These are phyloP conservation scores for Chrysoporthe puriensis DNA, from an alignment of 2,329 filamentous ascomycete species.

Conservation along the genomic window DNA sequence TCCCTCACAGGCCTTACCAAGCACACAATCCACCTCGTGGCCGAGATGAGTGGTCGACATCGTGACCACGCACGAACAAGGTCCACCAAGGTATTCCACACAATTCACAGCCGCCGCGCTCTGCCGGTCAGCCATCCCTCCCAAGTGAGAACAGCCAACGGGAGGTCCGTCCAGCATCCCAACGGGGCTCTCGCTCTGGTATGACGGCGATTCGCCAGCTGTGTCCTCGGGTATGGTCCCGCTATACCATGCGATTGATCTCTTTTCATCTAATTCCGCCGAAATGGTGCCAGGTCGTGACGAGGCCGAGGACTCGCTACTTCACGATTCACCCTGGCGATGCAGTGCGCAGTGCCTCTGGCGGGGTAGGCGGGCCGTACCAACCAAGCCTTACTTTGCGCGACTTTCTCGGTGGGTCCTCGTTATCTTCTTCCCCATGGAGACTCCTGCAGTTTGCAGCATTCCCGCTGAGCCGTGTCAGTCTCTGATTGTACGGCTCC, in stretches of 20 bases:
- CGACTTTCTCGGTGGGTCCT: conserved; percentile 12
- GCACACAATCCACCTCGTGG: background rate
- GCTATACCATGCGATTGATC: background rate
- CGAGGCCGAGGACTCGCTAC: background rate
- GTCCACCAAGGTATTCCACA: background rate
- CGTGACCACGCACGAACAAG: background rate
- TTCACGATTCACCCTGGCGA: background rate
- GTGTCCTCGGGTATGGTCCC: background rate
- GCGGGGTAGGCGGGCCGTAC: conserved; percentile 23
- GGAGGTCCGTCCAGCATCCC: background rate
- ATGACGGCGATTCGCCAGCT: background rate
- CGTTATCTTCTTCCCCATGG: conserved; percentile 16
- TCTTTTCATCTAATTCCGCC: background rate
- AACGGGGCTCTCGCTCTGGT: background rate
- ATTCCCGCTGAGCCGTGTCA: conserved; percentile 20
- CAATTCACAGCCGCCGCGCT: background rate
- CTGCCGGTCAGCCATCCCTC: background rate
- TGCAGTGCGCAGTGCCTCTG: conserved; percentile 2
- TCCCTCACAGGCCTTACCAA: background rate
- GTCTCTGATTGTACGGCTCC: conserved; percentile 21
- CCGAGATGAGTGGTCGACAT: background rate
- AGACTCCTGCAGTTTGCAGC: conserved; percentile 25
- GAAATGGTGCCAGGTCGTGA: too few relatives aligned
- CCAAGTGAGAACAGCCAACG: background rate
- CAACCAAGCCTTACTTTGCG: background rate